Evolutionary conservation across 2,329 filamentous ascomycete genomes (phyloP).

Genomic region (Annulohypoxylon truncatum): DNA sequence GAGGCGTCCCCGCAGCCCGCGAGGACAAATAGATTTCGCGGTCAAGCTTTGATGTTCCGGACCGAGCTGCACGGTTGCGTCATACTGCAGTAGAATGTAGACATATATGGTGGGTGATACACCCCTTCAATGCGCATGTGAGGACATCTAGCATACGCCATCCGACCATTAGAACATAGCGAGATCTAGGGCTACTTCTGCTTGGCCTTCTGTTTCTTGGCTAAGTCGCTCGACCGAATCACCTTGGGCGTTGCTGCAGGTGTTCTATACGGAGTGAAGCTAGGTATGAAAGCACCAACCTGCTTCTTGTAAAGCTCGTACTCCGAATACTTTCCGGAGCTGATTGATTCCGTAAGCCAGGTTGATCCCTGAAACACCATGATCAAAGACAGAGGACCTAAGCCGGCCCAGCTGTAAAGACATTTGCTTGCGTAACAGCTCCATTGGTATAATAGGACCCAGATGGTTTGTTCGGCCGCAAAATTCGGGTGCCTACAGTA

Average conservation of each 20-base stretch:
- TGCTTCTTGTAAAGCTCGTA: slow-evolving; percentile 86
- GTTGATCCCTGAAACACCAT: slow-evolving; percentile 91
- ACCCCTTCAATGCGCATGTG: slow-evolving; percentile 17
- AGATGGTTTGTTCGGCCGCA: slow-evolving; percentile 88
- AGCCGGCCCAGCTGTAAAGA: slow-evolving; percentile 81
- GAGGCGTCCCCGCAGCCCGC: slow-evolving; percentile 23
- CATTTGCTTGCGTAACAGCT: slow-evolving; percentile 77
- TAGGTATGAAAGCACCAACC: slow-evolving; percentile 87
- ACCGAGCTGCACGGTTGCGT: slow-evolving; percentile 30
- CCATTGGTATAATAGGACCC: slow-evolving; percentile 92
- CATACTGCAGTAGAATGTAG: slow-evolving; percentile 30
- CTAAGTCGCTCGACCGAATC: slow-evolving; percentile 63
- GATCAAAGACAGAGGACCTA: slow-evolving; percentile 76
- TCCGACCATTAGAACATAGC: slow-evolving; percentile 16
- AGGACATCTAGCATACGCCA: slow-evolving; percentile 19
- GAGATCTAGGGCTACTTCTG: slow-evolving; percentile 47
- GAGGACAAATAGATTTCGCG: slow-evolving; percentile 26
- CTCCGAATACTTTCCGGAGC: slow-evolving; percentile 84
- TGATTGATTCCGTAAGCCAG: slow-evolving; percentile 86
- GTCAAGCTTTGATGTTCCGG: slow-evolving; percentile 25
- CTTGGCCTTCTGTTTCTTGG: slow-evolving; percentile 58
- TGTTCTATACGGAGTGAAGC: slow-evolving; percentile 57
- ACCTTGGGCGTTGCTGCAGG: slow-evolving; percentile 57
- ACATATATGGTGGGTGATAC: slow-evolving; percentile 13
- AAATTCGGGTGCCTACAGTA: slow-evolving; percentile 96